Conservation (phyloP, 495 filamentous ascomycete genomes). For the Chaetomium tenue region DNA sequence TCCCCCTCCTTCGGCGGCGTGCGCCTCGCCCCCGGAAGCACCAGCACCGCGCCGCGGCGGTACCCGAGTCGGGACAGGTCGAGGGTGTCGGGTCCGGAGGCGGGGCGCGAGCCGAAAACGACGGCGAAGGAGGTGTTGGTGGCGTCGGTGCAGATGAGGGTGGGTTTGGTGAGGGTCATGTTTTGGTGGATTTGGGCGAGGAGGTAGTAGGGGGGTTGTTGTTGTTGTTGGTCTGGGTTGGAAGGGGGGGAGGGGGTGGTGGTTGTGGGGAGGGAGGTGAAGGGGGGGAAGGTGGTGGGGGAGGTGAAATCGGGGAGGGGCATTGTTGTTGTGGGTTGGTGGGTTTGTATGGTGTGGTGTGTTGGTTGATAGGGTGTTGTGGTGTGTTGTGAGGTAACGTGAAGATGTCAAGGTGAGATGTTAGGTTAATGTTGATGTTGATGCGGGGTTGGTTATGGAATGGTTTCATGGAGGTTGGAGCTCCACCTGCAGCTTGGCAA, state of each 20-base stretch:
- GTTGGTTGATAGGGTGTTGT: background rate
- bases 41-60: conserved; percentile 35
- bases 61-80: conserved; percentile 33
- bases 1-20: conserved; percentile 26
- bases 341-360: background rate
- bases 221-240: background rate
- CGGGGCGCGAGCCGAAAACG: conserved; percentile 38
- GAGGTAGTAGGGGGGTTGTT: conserved; percentile 39
- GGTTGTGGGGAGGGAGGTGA: conserved; percentile 23
- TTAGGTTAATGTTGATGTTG: background rate
- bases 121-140: conserved; percentile 39
- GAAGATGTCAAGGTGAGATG: background rate
- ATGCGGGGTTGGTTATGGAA: background rate
- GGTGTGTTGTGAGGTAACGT: background rate
- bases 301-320: conserved; percentile 35
- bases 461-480: background rate
- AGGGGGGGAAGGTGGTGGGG: conserved; percentile 34
- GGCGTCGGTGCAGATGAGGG: conserved; percentile 41
- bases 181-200: conserved; percentile 45
- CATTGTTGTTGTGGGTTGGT: conserved; percentile 23
- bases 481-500: conserved; percentile 1
- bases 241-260: conserved; percentile 21
- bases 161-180: conserved; percentile 52
- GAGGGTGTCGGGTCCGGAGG: conserved; percentile 25
- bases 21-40: conserved; percentile 34